These are phyloP conservation scores for Daldinia loculata DNA, from an alignment of 495 filamentous ascomycete genomes.

Conservation along the genomic window DNA sequence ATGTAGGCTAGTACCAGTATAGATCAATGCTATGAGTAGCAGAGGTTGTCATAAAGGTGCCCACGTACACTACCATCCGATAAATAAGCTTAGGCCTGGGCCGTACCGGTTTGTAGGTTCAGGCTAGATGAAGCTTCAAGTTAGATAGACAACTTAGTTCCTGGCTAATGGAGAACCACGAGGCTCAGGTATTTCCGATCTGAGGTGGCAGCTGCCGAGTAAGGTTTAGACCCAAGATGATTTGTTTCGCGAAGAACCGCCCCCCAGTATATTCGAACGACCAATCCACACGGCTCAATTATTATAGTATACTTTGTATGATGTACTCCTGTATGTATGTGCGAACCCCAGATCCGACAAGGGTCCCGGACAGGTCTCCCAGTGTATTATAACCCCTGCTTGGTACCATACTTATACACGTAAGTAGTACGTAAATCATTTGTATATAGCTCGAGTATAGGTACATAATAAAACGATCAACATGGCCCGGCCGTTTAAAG, in stretches of 20 bases:
- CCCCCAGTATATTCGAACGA: background rate
- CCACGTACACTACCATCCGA: background rate
- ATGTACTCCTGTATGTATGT: background rate
- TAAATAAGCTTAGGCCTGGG: background rate
- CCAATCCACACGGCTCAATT: background rate
- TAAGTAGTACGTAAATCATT: background rate
- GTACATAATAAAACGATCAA: conserved; percentile 8
- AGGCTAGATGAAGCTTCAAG: background rate
- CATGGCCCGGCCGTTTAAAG: conserved; percentile 22
- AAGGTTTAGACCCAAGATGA: conserved; percentile 1
- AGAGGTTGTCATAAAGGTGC: background rate
- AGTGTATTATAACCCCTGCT: background rate
- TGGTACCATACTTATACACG: background rate
- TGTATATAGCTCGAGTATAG: conserved; percentile 12
- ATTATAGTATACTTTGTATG: too few species aligned
- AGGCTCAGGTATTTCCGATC: conserved; percentile 19
- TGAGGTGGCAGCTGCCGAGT: conserved; percentile 30
- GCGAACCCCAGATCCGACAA: conserved; percentile 3
- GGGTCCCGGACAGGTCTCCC: background rate
- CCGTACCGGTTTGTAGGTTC: background rate
- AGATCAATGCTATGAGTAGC: background rate
- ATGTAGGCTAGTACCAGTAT: background rate
- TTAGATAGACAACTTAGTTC: background rate
- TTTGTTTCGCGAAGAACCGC: conserved; percentile 2
- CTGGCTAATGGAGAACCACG: conserved; percentile 26